Evolutionary conservation across 495 filamentous ascomycete genomes (phyloP).

Genomic region (Terfezia claveryi): DNA sequence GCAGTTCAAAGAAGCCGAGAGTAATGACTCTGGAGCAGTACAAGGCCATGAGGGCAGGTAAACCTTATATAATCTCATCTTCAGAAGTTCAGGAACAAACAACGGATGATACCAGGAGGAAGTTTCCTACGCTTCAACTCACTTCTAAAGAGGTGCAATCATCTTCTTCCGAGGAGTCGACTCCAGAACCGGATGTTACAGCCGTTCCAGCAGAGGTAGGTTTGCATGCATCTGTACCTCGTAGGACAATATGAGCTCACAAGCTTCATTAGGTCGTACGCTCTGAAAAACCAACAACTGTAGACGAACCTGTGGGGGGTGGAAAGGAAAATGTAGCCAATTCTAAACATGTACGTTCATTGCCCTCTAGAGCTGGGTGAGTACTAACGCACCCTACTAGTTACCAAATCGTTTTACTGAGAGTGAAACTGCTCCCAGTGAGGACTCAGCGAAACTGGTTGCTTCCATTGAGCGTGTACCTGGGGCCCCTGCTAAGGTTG

Average conservation of each 20-base stretch:
- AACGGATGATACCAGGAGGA: not conserved
- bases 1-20: not conserved
- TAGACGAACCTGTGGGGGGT: too few species aligned
- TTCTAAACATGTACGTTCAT: not conserved
- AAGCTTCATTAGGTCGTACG: too few species aligned
- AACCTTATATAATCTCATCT: not conserved
- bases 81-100: not conserved
- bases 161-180: too few species aligned
- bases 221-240: not conserved
- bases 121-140: not conserved
- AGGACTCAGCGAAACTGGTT: too few species aligned
- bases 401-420: not conserved
- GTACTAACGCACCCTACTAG: not conserved
- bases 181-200: not conserved
- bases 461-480: too few species aligned
- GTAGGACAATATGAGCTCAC: not conserved
- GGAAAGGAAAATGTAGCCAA: not conserved
- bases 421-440: not conserved
- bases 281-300: too few species aligned
- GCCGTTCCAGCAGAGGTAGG: not conserved
- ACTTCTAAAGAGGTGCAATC: too few species aligned
- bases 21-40: not conserved
- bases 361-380: not conserved
- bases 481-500: not conserved
- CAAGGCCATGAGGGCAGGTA: not conserved